Base-by-base conservation (phyloP, 495 filamentous ascomycete genomes). In the Pseudomonodictys pantanalensis region DNA sequence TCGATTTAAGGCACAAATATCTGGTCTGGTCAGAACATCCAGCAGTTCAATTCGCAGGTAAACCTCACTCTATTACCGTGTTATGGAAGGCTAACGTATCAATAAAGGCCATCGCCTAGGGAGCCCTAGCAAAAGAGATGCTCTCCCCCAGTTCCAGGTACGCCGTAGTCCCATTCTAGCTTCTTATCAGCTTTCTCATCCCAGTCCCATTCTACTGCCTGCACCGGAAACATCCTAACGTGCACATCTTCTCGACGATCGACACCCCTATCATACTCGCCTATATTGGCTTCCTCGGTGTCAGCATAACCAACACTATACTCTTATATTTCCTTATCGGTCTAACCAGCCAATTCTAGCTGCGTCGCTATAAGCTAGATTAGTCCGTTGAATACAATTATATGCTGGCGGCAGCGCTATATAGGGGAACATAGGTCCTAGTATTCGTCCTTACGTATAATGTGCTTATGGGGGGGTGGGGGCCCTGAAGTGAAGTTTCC, bases 11-110 rank as follows among this genome's bases (percentile, higher is more conserved):
- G 78, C 25, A 72, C 69, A 33, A 69, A 68, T 43, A 73, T 76
- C 52, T 81, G 78, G 78, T 78, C 76, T 29, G 78, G 78, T 42
- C 70, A 75, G 9, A 71, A 69, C 3, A 53, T 78, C 17, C 78
- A 83, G 53, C 58, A 66, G 0, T 70, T 61, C 65, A 71, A 72
- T 62, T 56, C 67, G 8, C 70, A 73, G 42, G 77, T 35, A 35
- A 35, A 35, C 32, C 32, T 35, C 32, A 35, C 32, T 35, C 32
- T 35, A 35, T 15, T 35, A 35, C 32, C 32, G 32, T 35, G 32
- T 35, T 35, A 15, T 35, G 32, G 15, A 35, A 35, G 32, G 32
- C 32, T 35, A 35, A 35, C 32, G 32, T 35, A 35, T 35, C 32
- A 35, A 35, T 15, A 35, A 35, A 35, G 32, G 32, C 76, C 38